phyloP scores from a whole-genome alignment of 768 basidiomycete genomes.

The Tephrocybe sp. region DNA sequence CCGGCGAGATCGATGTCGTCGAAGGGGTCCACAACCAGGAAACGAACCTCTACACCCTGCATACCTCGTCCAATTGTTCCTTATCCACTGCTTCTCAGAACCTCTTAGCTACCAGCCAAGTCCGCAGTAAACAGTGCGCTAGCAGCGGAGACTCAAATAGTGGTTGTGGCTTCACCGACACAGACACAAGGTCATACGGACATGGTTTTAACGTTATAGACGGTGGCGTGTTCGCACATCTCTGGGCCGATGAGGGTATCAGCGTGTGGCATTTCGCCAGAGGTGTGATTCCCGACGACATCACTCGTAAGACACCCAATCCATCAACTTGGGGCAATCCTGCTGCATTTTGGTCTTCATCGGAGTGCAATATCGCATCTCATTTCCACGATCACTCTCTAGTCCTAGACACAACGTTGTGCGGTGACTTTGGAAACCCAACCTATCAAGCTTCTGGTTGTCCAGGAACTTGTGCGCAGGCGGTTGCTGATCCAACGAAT shows the following conservation, averaged over 20 bases:
- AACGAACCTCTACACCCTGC: slow-evolving; percentile 64
- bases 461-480: slow-evolving; percentile 42
- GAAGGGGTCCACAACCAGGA: slow-evolving; percentile 66
- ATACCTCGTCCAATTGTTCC: slow-evolving; percentile 46
- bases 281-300: slow-evolving; percentile 48
- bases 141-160: slow-evolving; percentile 37
- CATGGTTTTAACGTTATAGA: slow-evolving; percentile 39
- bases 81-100: slow-evolving; percentile 24
- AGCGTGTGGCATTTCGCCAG: slow-evolving; percentile 56
- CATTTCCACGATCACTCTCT: slow-evolving; percentile 55
- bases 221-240: slow-evolving; percentile 55
- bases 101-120: slow-evolving; percentile 20
- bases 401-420: slow-evolving; percentile 45
- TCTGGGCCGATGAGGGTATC: slow-evolving; percentile 53
- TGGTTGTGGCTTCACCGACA: slow-evolving; percentile 50
- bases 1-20: slow-evolving; percentile 69
- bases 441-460: slow-evolving; percentile 35
- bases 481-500: slow-evolving; percentile 55
- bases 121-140: slow-evolving; percentile 33
- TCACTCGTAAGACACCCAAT: slow-evolving; percentile 39
- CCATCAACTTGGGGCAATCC: slow-evolving; percentile 53
- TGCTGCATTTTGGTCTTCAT: slow-evolving; percentile 47
- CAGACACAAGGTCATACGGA: slow-evolving; percentile 36
- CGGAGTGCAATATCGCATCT: slow-evolving; percentile 42
- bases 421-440: slow-evolving; percentile 43